A percentile compares a stretch with the other conserved stretches of the same genome.
Conservation (phyloP, 1,284 basidiomycete genomes). For the Sporisorium exsertum region DNA sequence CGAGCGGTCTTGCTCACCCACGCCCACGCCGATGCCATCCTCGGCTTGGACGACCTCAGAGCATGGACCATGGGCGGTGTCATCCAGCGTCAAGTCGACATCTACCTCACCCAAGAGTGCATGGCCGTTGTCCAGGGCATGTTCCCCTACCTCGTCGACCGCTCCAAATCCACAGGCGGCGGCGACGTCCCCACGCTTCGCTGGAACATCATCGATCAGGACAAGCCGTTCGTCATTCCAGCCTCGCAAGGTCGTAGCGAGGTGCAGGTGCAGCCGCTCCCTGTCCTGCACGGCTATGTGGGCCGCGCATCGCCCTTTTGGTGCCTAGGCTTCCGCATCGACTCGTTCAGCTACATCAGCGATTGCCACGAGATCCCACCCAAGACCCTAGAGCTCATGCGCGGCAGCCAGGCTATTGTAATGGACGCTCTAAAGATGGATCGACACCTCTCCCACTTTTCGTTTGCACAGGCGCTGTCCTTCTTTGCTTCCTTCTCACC, state of each 20-base stretch:
- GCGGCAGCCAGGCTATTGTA: conserved; percentile 54
- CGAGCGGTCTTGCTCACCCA: conserved; percentile 65
- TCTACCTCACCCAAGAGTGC: conserved; percentile 61
- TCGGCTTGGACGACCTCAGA: conserved; percentile 63
- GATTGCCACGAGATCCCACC: conserved; percentile 61
- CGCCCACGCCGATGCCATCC: conserved; percentile 65
- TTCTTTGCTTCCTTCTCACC: conserved; percentile 38
- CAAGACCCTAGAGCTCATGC: conserved; percentile 39
- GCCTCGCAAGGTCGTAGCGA: conserved; percentile 21
- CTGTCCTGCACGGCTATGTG: conserved; percentile 60
- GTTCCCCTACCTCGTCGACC: conserved; percentile 65
- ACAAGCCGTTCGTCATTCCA: conserved; percentile 36
- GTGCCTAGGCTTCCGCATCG: conserved; percentile 63
- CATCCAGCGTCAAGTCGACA: conserved; percentile 59
- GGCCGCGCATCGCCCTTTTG: conserved; percentile 49
- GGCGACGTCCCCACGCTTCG: conserved; percentile 63
- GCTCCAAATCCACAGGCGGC: conserved; percentile 59
- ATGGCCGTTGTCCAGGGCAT: conserved; percentile 54
- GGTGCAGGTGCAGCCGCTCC: conserved; percentile 52
- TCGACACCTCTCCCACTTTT: conserved; percentile 61
- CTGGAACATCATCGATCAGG: conserved; percentile 62
- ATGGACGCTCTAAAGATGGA: conserved; percentile 64
- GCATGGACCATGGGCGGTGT: conserved; percentile 65
- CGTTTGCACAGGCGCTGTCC: conserved; percentile 60
- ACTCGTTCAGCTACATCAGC: conserved; percentile 64